Conservation (phyloP, 306 rosid species). For the Biancaea sappan region DNA sequence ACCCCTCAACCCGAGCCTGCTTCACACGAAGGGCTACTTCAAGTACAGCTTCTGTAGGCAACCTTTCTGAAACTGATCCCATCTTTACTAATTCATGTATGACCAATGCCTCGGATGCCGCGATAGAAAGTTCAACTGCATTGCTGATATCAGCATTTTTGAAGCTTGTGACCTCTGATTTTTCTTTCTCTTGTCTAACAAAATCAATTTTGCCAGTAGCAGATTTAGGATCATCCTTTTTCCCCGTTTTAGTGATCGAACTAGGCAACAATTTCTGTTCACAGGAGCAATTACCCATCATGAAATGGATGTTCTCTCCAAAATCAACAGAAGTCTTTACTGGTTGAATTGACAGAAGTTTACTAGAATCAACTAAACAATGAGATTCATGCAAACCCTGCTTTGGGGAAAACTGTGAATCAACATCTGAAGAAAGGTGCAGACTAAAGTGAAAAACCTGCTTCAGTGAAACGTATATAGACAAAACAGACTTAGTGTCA, state of each 20-base stretch:
- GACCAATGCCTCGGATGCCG: slow-evolving; percentile 90
- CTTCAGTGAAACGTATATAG: slow-evolving; percentile 28
- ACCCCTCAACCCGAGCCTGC: slow-evolving; percentile 63
- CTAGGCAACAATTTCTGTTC: slow-evolving; percentile 37
- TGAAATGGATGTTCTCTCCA: slow-evolving; percentile 40
- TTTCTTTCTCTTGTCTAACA: slow-evolving; percentile 39
- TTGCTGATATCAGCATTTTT: slow-evolving; percentile 50
- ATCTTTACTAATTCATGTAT: slow-evolving; percentile 63
- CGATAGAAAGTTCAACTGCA: slow-evolving; percentile 76
- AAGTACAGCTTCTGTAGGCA: slow-evolving; percentile 54
- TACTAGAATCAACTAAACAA: slow-evolving; percentile 36
- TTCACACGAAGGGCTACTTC: slow-evolving; percentile 81
- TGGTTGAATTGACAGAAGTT: slow-evolving; percentile 37
- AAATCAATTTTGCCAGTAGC: slow-evolving; percentile 39
- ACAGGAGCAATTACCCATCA: slow-evolving; percentile 23
- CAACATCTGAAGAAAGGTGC: slow-evolving; percentile 63
- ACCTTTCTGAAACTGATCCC: slow-evolving; percentile 46
- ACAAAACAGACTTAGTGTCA: slow-evolving; percentile 20
- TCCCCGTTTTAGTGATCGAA: slow-evolving; percentile 37
- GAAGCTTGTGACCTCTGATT: slow-evolving; percentile 33
- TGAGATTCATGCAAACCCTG: slow-evolving; percentile 52
- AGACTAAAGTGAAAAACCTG: slow-evolving; percentile 73
- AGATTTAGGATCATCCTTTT: slow-evolving; percentile 38
- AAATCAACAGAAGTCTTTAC: slow-evolving; percentile 42
- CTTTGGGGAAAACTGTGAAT: slow-evolving; percentile 44